A percentile compares a stretch with the other conserved stretches of the same genome.
These are phyloP conservation scores for Vaucheria bursata DNA, from an alignment of 352 stramenopile species.

Conservation along the genomic window DNA sequence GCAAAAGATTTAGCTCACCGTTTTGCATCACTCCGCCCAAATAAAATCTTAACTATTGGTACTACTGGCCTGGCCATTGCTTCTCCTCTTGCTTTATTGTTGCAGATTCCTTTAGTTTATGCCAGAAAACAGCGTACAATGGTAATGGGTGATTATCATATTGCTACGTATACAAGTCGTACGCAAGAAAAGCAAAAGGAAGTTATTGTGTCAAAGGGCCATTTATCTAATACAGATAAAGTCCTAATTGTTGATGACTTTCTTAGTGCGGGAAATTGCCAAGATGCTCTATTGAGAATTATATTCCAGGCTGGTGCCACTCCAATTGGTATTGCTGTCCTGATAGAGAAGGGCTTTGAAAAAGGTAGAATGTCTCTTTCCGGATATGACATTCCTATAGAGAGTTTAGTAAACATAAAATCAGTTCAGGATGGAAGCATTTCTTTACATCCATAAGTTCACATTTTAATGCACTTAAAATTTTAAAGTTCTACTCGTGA, in stretches of 20 bases:
- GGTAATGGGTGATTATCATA: constrained; percentile 62
- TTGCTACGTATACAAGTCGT: constrained; percentile 58
- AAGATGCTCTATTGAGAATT: constrained; percentile 61
- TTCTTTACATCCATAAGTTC: constrained; percentile 53
- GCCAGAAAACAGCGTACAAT: constrained; percentile 61
- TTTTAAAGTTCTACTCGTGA: too few species aligned
- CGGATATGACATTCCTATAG: constrained; percentile 57
- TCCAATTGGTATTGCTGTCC: constrained; percentile 57
- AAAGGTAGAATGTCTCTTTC: constrained; percentile 53
- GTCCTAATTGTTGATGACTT: constrained; percentile 65
- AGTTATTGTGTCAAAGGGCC: constrained; percentile 58
- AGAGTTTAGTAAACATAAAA: constrained; percentile 55
- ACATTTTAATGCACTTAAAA: too few species aligned
- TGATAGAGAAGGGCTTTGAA: constrained; percentile 67
- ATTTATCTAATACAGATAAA: constrained; percentile 55
- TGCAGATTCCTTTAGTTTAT: constrained; percentile 62
- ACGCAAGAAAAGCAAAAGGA: constrained; percentile 58
- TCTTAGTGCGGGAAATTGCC: constrained; percentile 57
- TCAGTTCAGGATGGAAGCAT: constrained; percentile 58
- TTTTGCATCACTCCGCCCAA: constrained; percentile 54
- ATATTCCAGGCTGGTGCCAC: constrained; percentile 56
- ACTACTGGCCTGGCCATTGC: constrained; percentile 61
- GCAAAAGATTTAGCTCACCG: constrained; percentile 55
- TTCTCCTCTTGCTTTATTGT: constrained; percentile 59
- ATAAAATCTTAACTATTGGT: constrained; percentile 62